A percentile compares a stretch with the other conserved stretches of the same genome.
phyloP scores from a whole-genome alignment of 2,329 filamentous ascomycete species.

The Trichoderma simmonsii region DNA sequence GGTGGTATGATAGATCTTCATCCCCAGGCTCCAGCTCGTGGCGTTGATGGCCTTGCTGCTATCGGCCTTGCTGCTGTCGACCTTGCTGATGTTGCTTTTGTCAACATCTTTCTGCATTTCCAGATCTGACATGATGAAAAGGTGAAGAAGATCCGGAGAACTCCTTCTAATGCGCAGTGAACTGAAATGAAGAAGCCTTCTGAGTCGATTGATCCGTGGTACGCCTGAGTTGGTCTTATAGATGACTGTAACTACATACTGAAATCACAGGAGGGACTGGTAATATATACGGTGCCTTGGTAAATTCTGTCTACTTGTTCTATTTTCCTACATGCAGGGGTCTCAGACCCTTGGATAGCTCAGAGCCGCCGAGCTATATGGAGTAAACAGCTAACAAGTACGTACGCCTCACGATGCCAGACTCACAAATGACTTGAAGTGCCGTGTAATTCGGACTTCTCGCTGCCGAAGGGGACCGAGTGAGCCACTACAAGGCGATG shows the following conservation, averaged over 20 bases:
- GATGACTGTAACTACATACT: neutral
- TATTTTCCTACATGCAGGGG: neutral
- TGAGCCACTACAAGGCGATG: neutral
- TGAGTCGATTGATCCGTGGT: neutral
- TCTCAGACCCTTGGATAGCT: neutral
- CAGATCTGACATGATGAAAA: neutral
- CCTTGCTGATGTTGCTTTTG: neutral
- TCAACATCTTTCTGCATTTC: neutral
- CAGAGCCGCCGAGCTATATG: neutral
- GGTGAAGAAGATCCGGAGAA: neutral
- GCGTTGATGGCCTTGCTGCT: neutral
- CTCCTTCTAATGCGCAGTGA: neutral
- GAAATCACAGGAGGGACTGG: neutral
- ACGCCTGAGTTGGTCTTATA: neutral
- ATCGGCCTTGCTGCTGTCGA: neutral
- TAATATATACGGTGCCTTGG: neutral
- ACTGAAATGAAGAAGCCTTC: neutral
- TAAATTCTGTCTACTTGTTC: neutral
- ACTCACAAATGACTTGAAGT: neutral
- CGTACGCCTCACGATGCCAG: neutral
- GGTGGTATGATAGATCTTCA: neutral
- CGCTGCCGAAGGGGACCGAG: neutral
- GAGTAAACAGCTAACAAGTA: neutral
- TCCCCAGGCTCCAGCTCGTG: neutral
- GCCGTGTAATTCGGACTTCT: neutral